Evolutionary conservation across 2,329 filamentous ascomycete genomes (phyloP), one percentile per base, ranked within the genome.

Genomic region (Ceratocystis harringtonii): DNA sequence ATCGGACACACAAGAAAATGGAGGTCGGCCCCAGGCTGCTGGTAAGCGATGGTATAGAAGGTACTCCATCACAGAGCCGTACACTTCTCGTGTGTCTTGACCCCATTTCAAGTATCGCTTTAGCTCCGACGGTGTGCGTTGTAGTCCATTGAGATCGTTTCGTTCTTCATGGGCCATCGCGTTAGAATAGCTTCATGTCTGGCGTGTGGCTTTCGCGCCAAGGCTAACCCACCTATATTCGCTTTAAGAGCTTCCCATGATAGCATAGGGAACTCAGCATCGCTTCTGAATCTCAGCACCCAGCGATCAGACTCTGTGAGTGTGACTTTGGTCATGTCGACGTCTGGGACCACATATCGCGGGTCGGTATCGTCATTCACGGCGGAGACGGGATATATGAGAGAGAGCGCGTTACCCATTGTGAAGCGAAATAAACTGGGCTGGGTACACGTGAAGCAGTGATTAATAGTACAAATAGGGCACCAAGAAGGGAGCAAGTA

Each of bases 31-130:
- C 92, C 92, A 96, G 64, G 74, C 71, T 65, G 76, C 75, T 36
- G 83, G 81, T 67, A 96, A 78, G 48, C 90, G 81, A 74, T 94
- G 80, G 65, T 80, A 78, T 64, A 95, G 77, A 62, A 96, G 82
- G 74, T 89, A 96, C 66, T 85, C 80, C 76, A 89, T 86, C 72
- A 95, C 88, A 69, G 85, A 89, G 68, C 91, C 90, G 77, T 94
- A 89, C 70, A 86, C 76, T 66, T 81, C 79, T 70, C 88, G 87
- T 62, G 87, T 84, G 66, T 85, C 79, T 61, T 83, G 78, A 15
- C 87, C 89, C 81, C 87, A 96, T 72, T 86, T 78, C 70, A 92
- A 85, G 72, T 96, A 96, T 50, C 82, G 81, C 64, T 88, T 81
- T 68, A 96, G 78, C 70, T 95, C 88, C 30, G 87, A 91, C 1